Evolutionary conservation across 108 stramenopile species (phyloP), one percentile per base, ranked within the genome.

Genomic region (Parietichytrium sp.): DNA sequence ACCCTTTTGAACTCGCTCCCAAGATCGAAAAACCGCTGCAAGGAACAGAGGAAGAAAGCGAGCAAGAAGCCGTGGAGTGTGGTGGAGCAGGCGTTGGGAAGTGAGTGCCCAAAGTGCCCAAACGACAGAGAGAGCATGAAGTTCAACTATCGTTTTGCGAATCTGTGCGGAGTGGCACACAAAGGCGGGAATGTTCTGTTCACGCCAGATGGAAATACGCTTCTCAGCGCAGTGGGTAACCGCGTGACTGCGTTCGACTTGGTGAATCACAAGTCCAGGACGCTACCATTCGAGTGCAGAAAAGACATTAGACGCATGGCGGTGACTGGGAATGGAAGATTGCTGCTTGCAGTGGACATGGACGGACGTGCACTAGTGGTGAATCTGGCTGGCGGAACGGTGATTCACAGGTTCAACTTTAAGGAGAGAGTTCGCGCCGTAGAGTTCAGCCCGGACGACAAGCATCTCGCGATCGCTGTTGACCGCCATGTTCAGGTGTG

Each of bases 401-500:
- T 97, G 15, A 55, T 99, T 54, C 96, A 97, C 82, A 87, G 97
- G 18, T 93, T 98, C 81, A 90, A 90, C 72, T 96, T 99, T 88
- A 95, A 95, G 87, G 55, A 88, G 31, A 90, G 86, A 47, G 95
- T 96, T 8, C 86, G 93, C 8, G 89, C 84, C 12, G 84, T 94
- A n/a, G 78, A 82, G 36, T 98, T 99, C 85, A 91, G 91, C 51
- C 97, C 97, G 7, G 85, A 92, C 87, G 94, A 94, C 72, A 52
- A 54, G 13, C 93, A 93, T 79, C 87, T 99, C 52, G 97, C 96
- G 30, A 93, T 98, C 25, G 92, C 94, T 0, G 87, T 85, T 50
- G 95, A 96, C n/a, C 94, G 91, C 72, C 90, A 94, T 51, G 88
- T 97, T 4, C 94, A 97, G 83, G 93, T 99, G 7, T 99, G 97